These are phyloP conservation scores for Ceratobasidium sp. DNA, from an alignment of 1,284 basidiomycete genomes.

Conservation along the genomic window DNA sequence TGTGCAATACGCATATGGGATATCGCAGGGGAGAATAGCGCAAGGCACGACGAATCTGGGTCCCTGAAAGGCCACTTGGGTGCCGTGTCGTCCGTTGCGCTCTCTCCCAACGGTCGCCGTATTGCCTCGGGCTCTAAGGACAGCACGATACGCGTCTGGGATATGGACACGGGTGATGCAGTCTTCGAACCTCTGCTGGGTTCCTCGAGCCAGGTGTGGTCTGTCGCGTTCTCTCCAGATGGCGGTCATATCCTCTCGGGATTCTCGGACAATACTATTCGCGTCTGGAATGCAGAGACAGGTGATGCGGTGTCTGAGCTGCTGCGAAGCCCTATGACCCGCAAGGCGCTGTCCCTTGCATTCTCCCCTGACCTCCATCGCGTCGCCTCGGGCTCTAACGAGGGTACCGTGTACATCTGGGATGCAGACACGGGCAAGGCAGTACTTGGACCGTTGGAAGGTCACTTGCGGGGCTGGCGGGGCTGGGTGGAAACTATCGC, in stretches of 20 bases:
- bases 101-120: neutral
- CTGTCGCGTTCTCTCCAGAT: slow-evolving; percentile 44
- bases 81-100: slow-evolving; percentile 8
- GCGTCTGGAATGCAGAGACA: slow-evolving; percentile 34
- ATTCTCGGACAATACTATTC: slow-evolving; percentile 15
- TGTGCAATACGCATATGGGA: too few relatives aligned
- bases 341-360: slow-evolving; percentile 1
- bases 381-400: slow-evolving; percentile 29
- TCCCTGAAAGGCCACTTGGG: neutral
- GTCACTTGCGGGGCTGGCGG: neutral
- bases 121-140: slow-evolving; percentile 43
- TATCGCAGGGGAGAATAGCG: too few relatives aligned
- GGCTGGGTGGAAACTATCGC: neutral
- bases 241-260: slow-evolving; percentile 26
- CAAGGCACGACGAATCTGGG: neutral
- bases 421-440: neutral
- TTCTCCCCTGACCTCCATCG: slow-evolving; percentile 36
- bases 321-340: slow-evolving; percentile 23
- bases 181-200: slow-evolving; percentile 9
- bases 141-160: slow-evolving; percentile 42
- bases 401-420: slow-evolving; percentile 36
- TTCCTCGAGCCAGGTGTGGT: neutral
- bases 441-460: neutral
- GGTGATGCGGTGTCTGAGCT: neutral
- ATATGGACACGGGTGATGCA: slow-evolving; percentile 12